These are phyloP conservation scores for Pugionium dolabratum DNA, from an alignment of 345 rosid species.

Conservation along the genomic window DNA sequence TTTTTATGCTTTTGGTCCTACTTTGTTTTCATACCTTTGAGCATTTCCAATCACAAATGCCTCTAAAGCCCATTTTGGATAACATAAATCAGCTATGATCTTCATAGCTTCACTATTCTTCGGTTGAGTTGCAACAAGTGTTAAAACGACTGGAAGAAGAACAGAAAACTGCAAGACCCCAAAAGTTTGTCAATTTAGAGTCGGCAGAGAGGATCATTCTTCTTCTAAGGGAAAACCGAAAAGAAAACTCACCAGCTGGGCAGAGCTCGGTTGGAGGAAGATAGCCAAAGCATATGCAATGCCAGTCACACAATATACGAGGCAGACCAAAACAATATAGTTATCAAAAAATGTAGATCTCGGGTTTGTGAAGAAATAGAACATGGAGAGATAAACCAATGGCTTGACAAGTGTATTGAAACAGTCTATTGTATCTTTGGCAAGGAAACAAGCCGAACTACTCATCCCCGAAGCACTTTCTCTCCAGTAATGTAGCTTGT, in stretches of 20 bases:
- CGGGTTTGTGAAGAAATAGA: conserved; percentile 88
- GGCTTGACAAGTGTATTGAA: conserved; percentile 84
- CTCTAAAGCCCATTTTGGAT: conserved; percentile 86
- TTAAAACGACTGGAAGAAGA: conserved; percentile 93
- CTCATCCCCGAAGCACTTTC: conserved; percentile 95
- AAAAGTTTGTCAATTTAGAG: conserved; percentile 19
- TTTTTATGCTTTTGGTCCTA: conserved; percentile 12
- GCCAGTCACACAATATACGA: conserved; percentile 94
- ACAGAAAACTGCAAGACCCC: conserved; percentile 74
- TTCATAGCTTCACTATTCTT: conserved; percentile 42
- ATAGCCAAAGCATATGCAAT: conserved; percentile 84
- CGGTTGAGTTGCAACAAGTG: conserved; percentile 73
- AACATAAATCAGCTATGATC: conserved; percentile 59
- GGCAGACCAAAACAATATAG: conserved; percentile 76
- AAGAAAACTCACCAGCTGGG: conserved; percentile 77
- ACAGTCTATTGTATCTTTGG: conserved; percentile 86
- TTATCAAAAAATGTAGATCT: conserved; percentile 79
- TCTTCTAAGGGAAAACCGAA: neutral
- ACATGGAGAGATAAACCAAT: conserved; percentile 86
- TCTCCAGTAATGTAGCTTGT: conserved; percentile 92
- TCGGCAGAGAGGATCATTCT: conserved; percentile 1
- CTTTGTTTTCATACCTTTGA: conserved; percentile 51
- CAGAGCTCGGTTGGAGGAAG: conserved; percentile 75
- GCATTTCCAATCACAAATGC: conserved; percentile 87
- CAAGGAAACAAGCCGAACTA: conserved; percentile 87